Conservation (phyloP, 345 rosid species). For the Lepidium aucheri region DNA sequence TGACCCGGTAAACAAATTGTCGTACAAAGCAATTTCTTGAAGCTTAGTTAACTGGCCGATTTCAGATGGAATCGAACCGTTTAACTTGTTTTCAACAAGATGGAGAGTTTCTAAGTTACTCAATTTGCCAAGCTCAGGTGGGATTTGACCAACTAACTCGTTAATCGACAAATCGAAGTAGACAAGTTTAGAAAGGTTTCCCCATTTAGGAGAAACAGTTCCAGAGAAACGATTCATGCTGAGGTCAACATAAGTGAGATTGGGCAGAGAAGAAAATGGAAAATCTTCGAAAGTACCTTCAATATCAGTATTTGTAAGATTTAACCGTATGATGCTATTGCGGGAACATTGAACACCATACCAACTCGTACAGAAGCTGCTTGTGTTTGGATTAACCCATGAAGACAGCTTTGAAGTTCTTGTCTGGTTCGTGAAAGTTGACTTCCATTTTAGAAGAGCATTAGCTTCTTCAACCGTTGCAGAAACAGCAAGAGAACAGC, state of each 20-base stretch:
- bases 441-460: constrained; percentile 27
- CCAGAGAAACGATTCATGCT: constrained; percentile 33
- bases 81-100: constrained; percentile 31
- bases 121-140: constrained; percentile 32
- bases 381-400: constrained; percentile 22
- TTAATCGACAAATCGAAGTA: constrained; percentile 35
- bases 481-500: not conserved
- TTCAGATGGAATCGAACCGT: constrained; percentile 30
- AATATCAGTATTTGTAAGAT: constrained; percentile 22
- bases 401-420: constrained; percentile 13
- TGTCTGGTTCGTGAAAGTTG: constrained; percentile 29
- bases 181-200: constrained; percentile 29
- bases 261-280: constrained; percentile 35
- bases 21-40: constrained; percentile 12
- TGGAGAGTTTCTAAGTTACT: constrained; percentile 25
- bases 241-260: constrained; percentile 31
- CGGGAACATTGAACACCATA: constrained; percentile 26
- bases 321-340: constrained; percentile 21
- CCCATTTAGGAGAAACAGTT: constrained; percentile 27
- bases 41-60: constrained; percentile 27
- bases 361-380: constrained; percentile 28
- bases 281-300: constrained; percentile 41
- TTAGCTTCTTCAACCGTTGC: constrained; percentile 23
- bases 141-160: constrained; percentile 31
- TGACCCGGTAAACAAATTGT: constrained; percentile 32